Conservation (phyloP, 163 green algal species). For the Prototheca wickerhamii region DNA sequence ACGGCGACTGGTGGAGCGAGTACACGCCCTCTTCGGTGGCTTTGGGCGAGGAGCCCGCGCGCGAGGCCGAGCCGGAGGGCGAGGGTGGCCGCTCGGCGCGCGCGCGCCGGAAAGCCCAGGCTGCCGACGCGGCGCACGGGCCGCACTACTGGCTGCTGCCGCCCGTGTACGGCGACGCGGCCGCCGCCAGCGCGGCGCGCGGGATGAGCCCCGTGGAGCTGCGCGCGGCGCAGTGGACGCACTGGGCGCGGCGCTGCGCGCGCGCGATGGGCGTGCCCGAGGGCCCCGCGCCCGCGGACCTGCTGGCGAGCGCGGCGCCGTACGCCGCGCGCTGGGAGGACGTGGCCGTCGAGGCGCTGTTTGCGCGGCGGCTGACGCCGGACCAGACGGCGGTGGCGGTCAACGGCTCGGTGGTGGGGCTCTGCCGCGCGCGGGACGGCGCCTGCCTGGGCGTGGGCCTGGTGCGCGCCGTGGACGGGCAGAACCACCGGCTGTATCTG, state of each 20-base stretch:
- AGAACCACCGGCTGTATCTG: conserved; percentile 28
- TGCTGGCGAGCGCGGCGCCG: conserved; percentile 20
- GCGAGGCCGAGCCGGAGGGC: background rate
- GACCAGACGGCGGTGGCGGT: conserved; percentile 31
- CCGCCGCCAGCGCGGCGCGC: background rate
- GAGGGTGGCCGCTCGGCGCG: no score
- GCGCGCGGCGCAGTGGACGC: conserved; percentile 46
- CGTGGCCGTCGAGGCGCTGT: conserved; percentile 16
- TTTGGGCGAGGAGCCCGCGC: background rate
- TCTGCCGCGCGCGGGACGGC: conserved; percentile 14
- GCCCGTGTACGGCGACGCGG: conserved; percentile 1
- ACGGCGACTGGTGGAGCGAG: conserved; percentile 21
- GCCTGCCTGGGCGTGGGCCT: conserved; percentile 54
- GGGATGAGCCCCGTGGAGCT: conserved; percentile 25
- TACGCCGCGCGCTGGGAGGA: conserved; percentile 12
- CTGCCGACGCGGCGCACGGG: no score
- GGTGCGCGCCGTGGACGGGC: conserved; percentile 45
- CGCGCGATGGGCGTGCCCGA: conserved; percentile 1
- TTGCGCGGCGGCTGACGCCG: conserved; percentile 7
- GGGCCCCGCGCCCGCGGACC: conserved; percentile 5
- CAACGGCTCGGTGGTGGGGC: conserved; percentile 51
- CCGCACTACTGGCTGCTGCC: conserved; percentile 17
- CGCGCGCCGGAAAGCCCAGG: no score
- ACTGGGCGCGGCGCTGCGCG: conserved; percentile 36
- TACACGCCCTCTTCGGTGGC: background rate